phyloP scores from a whole-genome alignment of 345 rosid genomes.

The Citrus glauca region DNA sequence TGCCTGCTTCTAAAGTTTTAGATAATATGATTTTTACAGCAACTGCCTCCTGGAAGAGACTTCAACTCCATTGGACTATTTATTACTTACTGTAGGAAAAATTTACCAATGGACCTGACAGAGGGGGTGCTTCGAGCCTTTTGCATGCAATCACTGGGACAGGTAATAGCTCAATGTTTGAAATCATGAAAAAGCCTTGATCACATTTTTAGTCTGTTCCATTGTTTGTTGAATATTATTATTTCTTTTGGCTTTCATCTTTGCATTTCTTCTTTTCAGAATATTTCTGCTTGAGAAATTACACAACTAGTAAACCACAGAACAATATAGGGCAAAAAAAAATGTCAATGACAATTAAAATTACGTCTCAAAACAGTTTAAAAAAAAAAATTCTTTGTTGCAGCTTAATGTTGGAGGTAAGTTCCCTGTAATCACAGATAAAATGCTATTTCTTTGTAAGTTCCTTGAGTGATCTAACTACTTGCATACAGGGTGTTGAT shows the following conservation, averaged over 20 bases:
- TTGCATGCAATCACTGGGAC: conserved; percentile 65
- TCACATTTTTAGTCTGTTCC: too few relatives aligned
- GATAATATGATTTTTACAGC: neutral
- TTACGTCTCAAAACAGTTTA: too few relatives aligned
- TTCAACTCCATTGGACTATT: neutral
- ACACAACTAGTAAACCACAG: too few relatives aligned
- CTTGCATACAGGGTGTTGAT: conserved; percentile 64
- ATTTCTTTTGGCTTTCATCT: too few relatives aligned
- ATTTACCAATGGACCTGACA: conserved; percentile 55
- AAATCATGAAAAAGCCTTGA: neutral
- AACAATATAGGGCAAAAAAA: too few relatives aligned
- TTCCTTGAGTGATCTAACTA: neutral
- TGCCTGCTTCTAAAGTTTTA: neutral
- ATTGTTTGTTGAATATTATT: too few relatives aligned
- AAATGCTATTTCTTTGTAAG: neutral
- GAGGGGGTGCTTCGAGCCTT: conserved; percentile 68
- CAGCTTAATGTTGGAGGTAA: too few relatives aligned
- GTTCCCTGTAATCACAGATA: neutral
- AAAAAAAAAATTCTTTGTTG: too few relatives aligned
- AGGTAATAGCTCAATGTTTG: conserved; percentile 34
- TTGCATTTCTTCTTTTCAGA: too few relatives aligned
- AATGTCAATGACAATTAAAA: too few relatives aligned
- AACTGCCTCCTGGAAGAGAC: neutral
- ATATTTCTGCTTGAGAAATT: too few relatives aligned
- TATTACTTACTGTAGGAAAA: conserved; percentile 32